Base-by-base conservation (phyloP, 1,284 basidiomycete species). In the Sporisorium exsertum region DNA sequence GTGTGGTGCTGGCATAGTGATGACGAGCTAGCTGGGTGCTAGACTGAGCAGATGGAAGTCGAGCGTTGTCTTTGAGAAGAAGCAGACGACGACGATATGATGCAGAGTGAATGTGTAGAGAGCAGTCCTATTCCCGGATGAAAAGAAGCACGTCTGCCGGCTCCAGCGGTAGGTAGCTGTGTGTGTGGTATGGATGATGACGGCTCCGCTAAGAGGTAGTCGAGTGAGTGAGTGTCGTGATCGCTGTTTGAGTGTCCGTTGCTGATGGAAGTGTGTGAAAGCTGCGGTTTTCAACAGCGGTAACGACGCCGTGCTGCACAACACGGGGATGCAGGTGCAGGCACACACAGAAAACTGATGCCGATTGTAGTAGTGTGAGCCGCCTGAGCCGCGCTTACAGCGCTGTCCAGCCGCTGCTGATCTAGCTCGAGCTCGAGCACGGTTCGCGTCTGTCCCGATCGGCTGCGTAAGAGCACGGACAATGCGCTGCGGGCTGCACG, bases 1-100 rank as follows among this genome's bases (percentile, higher is more conserved):
- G 52, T 77, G 55, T 32, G 61, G 59, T 35, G 62, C 62, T 33
- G 74, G 74, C 76, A 78, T 73, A 15, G 20, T 64, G 67, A 42
- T n/a, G 37, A 26, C 2, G 33, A 22, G n/a, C 50, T 26, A 24
- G 33, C 37, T 22, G 20, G 26, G 16, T 9, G 3, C n/a, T 42
- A 63, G 53, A 55, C 53, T 43, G n/a, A 56, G 53, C 60, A 56
- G 32, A 13, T 9, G 47, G 35, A 26, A 53, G n/a, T 27, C 24
- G 32, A 20, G 20, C n/a, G n/a, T n/a, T n/a, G n/a, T n/a, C n/a
- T n/a, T n/a, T n/a, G 20, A 18, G 10, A 33, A 29, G 3, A n/a
- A 8, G 33, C 37, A 29, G 37, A 52, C 20, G 50, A 33, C 29
- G 37, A 40, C 37, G 37, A 37, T 27, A 15, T 20, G 40, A n/a